These are phyloP conservation scores for Pascua sp. DNA, from an alignment of 1,284 basidiomycete species.

Conservation along the genomic window DNA sequence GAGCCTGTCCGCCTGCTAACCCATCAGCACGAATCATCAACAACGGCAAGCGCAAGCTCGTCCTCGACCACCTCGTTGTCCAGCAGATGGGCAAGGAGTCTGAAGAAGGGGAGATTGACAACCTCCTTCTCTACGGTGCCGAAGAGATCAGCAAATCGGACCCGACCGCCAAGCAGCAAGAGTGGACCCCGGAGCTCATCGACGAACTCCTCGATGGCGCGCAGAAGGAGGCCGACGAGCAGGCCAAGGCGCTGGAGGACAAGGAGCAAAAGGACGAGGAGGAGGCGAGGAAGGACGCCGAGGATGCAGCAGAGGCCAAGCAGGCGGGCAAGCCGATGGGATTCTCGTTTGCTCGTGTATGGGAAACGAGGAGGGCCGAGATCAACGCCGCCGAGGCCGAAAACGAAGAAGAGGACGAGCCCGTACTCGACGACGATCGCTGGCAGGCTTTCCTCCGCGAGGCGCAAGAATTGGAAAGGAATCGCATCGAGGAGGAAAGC, in stretches of 20 bases:
- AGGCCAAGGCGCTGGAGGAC: constrained; percentile 45
- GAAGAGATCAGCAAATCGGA: constrained; percentile 69
- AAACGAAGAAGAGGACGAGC: constrained; percentile 50
- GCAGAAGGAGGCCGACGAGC: constrained; percentile 63
- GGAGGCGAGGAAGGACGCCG: constrained; percentile 34
- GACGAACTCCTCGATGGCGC: constrained; percentile 78
- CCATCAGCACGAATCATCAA: constrained; percentile 74
- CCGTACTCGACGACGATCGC: constrained; percentile 57
- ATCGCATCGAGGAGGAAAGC: not conserved
- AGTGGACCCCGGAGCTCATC: constrained; percentile 71
- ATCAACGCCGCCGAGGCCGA: constrained; percentile 64
- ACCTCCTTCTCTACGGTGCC: constrained; percentile 77
- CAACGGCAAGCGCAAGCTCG: constrained; percentile 82
- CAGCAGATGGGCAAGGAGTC: constrained; percentile 85
- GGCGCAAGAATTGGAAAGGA: constrained; percentile 1
- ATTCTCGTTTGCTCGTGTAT: constrained; percentile 82
- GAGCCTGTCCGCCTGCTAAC: not conserved
- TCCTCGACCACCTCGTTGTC: constrained; percentile 82
- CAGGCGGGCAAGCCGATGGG: constrained; percentile 45
- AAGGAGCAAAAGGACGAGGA: constrained; percentile 32
- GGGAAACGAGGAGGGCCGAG: constrained; percentile 70
- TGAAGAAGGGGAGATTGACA: constrained; percentile 67
- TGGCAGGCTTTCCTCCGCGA: constrained; percentile 57
- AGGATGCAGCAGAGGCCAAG: constrained; percentile 8
- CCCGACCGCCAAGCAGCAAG: constrained; percentile 42